Evolutionary conservation across 495 filamentous ascomycete genomes (phyloP).

Genomic region (Acidomyces sp.): DNA sequence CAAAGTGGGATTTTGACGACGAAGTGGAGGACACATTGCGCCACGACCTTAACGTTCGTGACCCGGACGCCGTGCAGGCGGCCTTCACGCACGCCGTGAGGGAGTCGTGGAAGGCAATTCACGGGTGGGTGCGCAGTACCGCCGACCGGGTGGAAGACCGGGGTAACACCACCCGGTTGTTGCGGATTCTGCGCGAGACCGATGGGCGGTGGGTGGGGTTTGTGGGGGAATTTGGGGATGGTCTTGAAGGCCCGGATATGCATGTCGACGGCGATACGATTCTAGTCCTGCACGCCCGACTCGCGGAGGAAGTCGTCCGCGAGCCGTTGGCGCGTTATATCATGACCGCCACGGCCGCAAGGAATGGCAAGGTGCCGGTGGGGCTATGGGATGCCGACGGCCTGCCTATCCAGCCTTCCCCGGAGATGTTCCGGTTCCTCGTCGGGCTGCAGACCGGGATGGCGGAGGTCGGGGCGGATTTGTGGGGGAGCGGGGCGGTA

Average conservation of each 20-base stretch:
- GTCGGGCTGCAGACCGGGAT: slow-evolving; percentile 52
- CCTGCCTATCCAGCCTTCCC: slow-evolving; percentile 74
- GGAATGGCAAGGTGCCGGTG: no score
- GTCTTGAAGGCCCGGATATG: not conserved
- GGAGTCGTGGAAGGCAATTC: slow-evolving; percentile 45
- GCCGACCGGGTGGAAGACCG: slow-evolving; percentile 33
- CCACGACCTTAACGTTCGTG: slow-evolving; percentile 53
- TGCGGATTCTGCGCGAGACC: slow-evolving; percentile 66
- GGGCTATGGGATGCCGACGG: slow-evolving; percentile 76
- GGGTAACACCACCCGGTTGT: slow-evolving; percentile 45
- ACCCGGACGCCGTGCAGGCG: slow-evolving; percentile 51
- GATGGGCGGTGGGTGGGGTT: slow-evolving; percentile 46
- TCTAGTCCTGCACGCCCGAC: slow-evolving; percentile 17
- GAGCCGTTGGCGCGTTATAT: slow-evolving; percentile 4
- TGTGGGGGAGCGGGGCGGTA: slow-evolving; percentile 70
- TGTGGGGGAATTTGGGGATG: not conserved
- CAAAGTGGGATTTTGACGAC: slow-evolving; percentile 62
- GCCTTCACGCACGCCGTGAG: slow-evolving; percentile 44
- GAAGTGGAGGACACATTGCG: slow-evolving; percentile 57
- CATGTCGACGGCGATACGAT: not conserved
- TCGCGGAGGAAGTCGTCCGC: slow-evolving; percentile 7
- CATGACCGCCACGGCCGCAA: no score
- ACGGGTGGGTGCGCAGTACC: slow-evolving; percentile 42
- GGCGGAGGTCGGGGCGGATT: slow-evolving; percentile 55
- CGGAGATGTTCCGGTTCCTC: slow-evolving; percentile 60